Evolutionary conservation across 2,329 filamentous ascomycete genomes (phyloP), one percentile per base, ranked within the genome.

Genomic region (Aspergillus proliferans): DNA sequence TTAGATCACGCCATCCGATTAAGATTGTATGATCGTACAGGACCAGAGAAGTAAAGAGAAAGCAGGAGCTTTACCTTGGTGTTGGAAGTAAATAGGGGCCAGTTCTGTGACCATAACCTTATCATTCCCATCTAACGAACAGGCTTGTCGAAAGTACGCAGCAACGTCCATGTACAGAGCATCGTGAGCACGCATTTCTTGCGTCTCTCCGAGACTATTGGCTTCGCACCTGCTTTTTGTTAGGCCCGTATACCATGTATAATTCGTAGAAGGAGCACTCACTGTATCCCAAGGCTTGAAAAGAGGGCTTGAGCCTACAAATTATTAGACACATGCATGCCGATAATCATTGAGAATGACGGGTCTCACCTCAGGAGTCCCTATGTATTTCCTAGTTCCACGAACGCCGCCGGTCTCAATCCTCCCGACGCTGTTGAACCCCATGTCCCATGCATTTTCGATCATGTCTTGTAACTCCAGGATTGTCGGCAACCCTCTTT

Each of bases 341-440:
- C 14, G 7, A 38, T 5, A 22, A 19, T 3, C 24, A 15, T 22
- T n/a, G 26, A 19, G 2, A 44, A 30, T 26, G 8, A 12, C 8
- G 34, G 40, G 8, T 53, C 65, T 57, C 73, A 88, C 87, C 76
- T 97, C 92, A 7, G 88, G 84, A 1, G 92, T 96, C 14, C 92
- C 92, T 58, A 97, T 97, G 63, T 93, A 97, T 67, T 96, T 97
- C 52, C 93, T 82, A 0, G 91, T 95, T n/a, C 85, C 85, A 54
- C 76, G 82, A 54, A 97, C 87, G 1, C 90, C 89, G 2, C 92
- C 92, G 0, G 91, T 96, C 68, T 97, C 89, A 2, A 81, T 64
- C 30, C 88, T 80, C 3, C 87, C 88, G 41, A 83, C 77, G 3
- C 79, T 65, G 59, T 94, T 93, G 64, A 93, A 88, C 0, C 87